These are phyloP conservation scores for Trichophyton schoenleinii DNA, from an alignment of 2,329 filamentous ascomycete genomes.

Conservation along the genomic window DNA sequence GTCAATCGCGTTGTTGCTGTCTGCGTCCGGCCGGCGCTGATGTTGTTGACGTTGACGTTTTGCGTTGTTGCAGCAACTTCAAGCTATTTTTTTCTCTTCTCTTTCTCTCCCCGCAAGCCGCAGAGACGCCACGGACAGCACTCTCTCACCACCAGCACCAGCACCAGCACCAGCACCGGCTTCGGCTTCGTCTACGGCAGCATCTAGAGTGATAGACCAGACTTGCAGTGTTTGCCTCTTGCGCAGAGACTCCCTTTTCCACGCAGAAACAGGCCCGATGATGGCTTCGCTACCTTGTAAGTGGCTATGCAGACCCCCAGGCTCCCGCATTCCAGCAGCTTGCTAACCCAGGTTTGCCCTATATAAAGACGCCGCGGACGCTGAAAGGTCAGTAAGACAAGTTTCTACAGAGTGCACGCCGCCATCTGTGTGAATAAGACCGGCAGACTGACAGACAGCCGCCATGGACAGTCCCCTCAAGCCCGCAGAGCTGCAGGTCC, in stretches of 20 bases:
- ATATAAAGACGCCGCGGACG: slow-evolving; percentile 78
- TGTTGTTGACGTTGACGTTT: background rate
- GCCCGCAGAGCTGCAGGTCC: slow-evolving; percentile 79
- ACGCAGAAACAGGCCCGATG: background rate
- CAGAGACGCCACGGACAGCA: background rate
- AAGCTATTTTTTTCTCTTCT: background rate
- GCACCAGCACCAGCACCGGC: background rate
- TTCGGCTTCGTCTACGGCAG: no score
- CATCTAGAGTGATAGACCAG: background rate
- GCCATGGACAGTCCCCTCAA: slow-evolving; percentile 58
- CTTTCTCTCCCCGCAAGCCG: background rate
- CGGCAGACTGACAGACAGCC: background rate
- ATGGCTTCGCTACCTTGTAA: background rate
- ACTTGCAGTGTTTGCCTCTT: background rate
- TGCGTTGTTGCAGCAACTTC: background rate
- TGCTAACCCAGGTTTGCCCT: background rate
- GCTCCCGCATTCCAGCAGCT: background rate
- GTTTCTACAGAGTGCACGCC: no score
- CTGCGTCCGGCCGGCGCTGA: no score
- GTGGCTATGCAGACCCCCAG: background rate
- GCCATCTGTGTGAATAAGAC: background rate
- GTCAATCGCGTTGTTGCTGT: no score
- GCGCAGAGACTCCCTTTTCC: background rate
- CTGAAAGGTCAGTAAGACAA: slow-evolving; percentile 60
- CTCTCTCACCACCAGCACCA: background rate